These are phyloP conservation scores for Candida sp. DNA, from an alignment of 1,139 yeast genomes.

Conservation along the genomic window DNA sequence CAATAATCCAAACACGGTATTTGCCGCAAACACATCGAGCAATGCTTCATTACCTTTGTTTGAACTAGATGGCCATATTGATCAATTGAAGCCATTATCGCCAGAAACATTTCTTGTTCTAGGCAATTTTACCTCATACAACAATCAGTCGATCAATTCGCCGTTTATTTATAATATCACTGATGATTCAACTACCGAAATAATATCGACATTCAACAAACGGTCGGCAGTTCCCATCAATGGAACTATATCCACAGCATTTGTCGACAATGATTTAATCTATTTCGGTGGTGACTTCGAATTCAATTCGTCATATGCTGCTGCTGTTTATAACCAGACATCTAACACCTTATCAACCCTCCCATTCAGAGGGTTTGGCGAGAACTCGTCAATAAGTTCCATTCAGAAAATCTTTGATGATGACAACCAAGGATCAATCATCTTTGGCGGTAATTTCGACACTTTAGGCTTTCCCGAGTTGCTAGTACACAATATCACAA, in stretches of 20 bases:
- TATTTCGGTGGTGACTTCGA: conserved; percentile 82
- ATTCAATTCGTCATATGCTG: conserved; percentile 56
- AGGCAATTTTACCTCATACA: conserved; percentile 39
- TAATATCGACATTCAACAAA: conserved; percentile 23
- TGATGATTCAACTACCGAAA: conserved; percentile 34
- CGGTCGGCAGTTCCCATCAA: conserved; percentile 23
- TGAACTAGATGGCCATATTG: conserved; percentile 29
- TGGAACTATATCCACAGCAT: conserved; percentile 55
- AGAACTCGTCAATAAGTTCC: conserved; percentile 58
- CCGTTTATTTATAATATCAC: conserved; percentile 57
- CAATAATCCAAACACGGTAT: conserved; percentile 8
- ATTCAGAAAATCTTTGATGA: conserved; percentile 51
- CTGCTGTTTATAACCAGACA: conserved; percentile 60
- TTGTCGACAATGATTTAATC: conserved; percentile 44
- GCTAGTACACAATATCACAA: conserved; percentile 28
- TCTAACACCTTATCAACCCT: conserved; percentile 42
- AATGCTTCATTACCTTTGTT: conserved; percentile 28
- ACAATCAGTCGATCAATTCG: conserved; percentile 34
- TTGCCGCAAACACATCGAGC: conserved; percentile 8
- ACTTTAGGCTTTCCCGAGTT: conserved; percentile 56
- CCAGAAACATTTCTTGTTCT: conserved; percentile 35
- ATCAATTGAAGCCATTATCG: conserved; percentile 24
- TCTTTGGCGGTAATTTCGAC: conserved; percentile 79
- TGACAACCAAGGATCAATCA: conserved; percentile 40
- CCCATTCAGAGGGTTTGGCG: conserved; percentile 78